These are phyloP conservation scores for Gastrolobium bilobum DNA, from an alignment of 306 rosid genomes.

Conservation along the genomic window DNA sequence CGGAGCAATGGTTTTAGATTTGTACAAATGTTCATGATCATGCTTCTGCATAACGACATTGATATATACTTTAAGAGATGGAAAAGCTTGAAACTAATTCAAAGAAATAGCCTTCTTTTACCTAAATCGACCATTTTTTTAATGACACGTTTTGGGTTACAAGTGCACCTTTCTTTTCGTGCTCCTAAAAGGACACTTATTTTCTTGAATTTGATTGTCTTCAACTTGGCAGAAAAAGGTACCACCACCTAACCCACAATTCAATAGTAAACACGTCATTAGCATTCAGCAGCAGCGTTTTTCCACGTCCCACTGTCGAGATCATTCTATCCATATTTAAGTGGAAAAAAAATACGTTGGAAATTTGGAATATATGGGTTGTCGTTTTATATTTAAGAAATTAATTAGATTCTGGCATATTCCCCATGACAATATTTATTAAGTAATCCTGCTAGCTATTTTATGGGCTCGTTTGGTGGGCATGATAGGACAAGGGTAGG, in stretches of 20 bases:
- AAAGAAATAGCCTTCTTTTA: conserved; percentile 19
- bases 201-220: conserved; percentile 42
- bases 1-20: background rate
- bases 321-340: conserved; percentile 32
- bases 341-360: conserved; percentile 8
- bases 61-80: background rate
- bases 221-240: conserved; percentile 28
- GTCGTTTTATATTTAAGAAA: conserved; percentile 39
- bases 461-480: too few species aligned
- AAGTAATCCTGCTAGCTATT: conserved; percentile 14
- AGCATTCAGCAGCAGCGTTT: conserved; percentile 49
- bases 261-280: conserved; percentile 46
- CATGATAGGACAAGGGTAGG: too few species aligned
- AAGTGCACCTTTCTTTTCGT: conserved; percentile 32
- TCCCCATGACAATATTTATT: background rate
- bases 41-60: background rate
- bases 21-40: conserved; percentile 23
- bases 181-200: conserved; percentile 38
- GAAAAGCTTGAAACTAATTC: conserved; percentile 7
- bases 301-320: conserved; percentile 51
- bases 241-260: conserved; percentile 41
- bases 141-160: conserved; percentile 16
- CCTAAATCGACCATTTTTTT: conserved; percentile 19
- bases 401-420: conserved; percentile 24
- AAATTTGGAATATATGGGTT: background rate